Conservation (phyloP, 2,329 filamentous ascomycete species). For the Didymellaceae sp. region DNA sequence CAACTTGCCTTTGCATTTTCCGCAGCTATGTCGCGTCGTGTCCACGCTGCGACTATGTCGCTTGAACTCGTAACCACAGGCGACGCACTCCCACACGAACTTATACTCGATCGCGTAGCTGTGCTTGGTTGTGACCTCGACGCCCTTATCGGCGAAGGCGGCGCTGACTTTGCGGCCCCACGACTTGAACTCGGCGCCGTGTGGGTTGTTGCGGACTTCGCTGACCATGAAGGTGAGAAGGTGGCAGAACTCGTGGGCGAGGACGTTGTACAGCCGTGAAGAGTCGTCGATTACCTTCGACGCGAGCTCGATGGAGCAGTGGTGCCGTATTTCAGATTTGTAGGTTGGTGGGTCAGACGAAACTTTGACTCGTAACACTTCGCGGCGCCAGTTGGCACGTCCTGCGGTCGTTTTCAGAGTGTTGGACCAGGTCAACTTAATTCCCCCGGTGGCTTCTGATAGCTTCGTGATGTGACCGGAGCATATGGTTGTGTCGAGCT, state of each 20-base stretch:
- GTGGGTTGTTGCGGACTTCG: constrained; percentile 75
- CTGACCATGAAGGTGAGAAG: constrained; percentile 89
- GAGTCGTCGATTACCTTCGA: constrained; percentile 82
- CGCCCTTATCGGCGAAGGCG: constrained; percentile 65
- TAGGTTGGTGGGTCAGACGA: constrained; percentile 31
- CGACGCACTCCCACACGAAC: constrained; percentile 81
- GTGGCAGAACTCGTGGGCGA: constrained; percentile 98
- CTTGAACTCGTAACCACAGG: constrained; percentile 75
- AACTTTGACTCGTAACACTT: constrained; percentile 48
- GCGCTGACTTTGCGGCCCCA: constrained; percentile 65
- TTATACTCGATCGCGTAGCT: constrained; percentile 90
- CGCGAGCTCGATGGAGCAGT: constrained; percentile 84
- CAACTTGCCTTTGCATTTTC: constrained; percentile 71
- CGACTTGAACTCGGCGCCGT: constrained; percentile 82
- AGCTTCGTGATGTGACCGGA: constrained; percentile 64
- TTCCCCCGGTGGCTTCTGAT: constrained; percentile 69
- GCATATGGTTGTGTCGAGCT: constrained; percentile 73
- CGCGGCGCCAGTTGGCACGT: constrained; percentile 58
- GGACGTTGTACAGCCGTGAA: constrained; percentile 79
- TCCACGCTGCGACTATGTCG: constrained; percentile 88
- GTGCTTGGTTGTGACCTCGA: constrained; percentile 89
- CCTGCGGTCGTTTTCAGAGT: constrained; percentile 83
- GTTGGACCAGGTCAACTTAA: constrained; percentile 75
- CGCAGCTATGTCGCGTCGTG: constrained; percentile 73
- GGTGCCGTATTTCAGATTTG: constrained; percentile 56